These are phyloP conservation scores for Eutypa lata DNA, from an alignment of 2,329 filamentous ascomycete species.

Conservation along the genomic window DNA sequence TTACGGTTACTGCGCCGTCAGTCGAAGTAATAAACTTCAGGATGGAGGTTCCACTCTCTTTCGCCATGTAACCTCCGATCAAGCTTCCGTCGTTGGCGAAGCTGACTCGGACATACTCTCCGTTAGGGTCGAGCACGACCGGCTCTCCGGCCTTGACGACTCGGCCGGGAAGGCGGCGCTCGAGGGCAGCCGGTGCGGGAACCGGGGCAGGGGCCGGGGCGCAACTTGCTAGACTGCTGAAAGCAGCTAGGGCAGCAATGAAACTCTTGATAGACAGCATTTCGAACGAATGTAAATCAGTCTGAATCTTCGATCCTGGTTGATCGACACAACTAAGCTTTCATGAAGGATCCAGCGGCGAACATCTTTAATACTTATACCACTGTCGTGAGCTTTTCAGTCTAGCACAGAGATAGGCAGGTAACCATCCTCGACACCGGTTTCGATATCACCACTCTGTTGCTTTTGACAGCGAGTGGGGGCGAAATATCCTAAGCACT, in stretches of 20 bases:
- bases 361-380: background rate
- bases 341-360: no score
- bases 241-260: background rate
- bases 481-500: no score
- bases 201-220: no score
- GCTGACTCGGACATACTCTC: constrained; percentile 29
- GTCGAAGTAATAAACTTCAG: constrained; percentile 23
- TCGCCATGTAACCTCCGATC: constrained; percentile 27
- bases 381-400: background rate
- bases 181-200: constrained; percentile 3
- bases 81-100: constrained; percentile 21
- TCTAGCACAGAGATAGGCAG: no score
- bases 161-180: constrained; percentile 13
- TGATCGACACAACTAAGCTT: no score
- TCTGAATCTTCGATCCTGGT: no score
- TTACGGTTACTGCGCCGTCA: constrained; percentile 21
- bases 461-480: no score
- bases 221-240: background rate
- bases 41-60: constrained; percentile 18
- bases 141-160: constrained; percentile 20
- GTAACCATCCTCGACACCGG: no score
- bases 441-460: no score
- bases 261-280: background rate
- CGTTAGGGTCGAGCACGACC: constrained; percentile 21
- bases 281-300: background rate